phyloP scores from a whole-genome alignment of 2,329 filamentous ascomycete species.

The Ascocoryne sarcoides region DNA sequence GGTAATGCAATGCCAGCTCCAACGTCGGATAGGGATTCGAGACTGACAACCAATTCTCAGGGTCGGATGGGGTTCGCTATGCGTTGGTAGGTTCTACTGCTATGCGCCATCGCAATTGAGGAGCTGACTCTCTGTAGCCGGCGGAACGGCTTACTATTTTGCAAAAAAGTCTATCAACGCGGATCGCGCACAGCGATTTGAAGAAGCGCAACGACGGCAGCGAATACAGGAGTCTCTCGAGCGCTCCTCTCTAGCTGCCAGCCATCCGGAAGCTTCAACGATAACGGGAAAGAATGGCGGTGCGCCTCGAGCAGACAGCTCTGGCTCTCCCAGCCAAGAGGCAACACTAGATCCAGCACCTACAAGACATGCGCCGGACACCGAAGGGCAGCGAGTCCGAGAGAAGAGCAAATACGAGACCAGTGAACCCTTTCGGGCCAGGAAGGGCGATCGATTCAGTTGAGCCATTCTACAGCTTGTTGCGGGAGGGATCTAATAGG shows the following conservation, averaged over 20 bases:
- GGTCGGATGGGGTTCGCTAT: conserved; percentile 87
- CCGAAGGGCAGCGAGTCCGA: conserved; percentile 53
- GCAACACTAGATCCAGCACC: conserved; percentile 70
- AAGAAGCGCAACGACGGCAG: conserved; percentile 52
- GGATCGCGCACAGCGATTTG: conserved; percentile 66
- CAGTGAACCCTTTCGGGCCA: conserved; percentile 61
- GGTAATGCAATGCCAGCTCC: neutral
- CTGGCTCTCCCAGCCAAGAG: conserved; percentile 61
- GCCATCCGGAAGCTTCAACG: conserved; percentile 17
- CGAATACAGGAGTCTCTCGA: conserved; percentile 48
- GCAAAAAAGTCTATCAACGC: conserved; percentile 92
- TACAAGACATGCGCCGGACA: conserved; percentile 69
- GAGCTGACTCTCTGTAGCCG: conserved; percentile 45
- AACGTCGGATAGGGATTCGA: neutral
- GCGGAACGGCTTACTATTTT: conserved; percentile 88
- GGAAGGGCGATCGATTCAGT: conserved; percentile 80
- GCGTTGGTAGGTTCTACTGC: conserved; percentile 53
- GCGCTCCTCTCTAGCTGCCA: conserved; percentile 29
- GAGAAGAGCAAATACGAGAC: conserved; percentile 93
- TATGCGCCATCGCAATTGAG: neutral
- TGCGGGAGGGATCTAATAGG: neutral
- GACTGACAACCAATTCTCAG: conserved; percentile 36
- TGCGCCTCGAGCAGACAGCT: conserved; percentile 49
- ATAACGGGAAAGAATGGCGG: conserved; percentile 32
- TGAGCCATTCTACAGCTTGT: conserved; percentile 28